A percentile compares a stretch with the other conserved stretches of the same genome.
Conservation (phyloP, 805 yeast species). For the Saccharomycopsis sp. region DNA sequence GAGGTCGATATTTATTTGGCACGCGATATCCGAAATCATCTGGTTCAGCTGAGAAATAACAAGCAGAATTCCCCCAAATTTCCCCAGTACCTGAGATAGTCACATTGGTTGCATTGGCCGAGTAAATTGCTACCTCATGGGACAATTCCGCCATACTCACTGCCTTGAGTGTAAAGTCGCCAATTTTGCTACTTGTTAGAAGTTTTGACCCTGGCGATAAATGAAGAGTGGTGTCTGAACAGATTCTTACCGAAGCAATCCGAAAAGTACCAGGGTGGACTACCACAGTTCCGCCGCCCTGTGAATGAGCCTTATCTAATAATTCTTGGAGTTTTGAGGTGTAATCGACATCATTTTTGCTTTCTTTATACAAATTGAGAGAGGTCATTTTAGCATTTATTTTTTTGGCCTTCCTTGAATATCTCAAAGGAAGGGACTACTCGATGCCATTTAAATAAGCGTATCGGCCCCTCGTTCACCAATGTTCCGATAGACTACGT, state of each 20-base stretch:
- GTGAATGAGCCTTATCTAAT: not conserved
- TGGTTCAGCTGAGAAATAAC: slow-evolving; percentile 6
- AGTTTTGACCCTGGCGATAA: slow-evolving; percentile 4
- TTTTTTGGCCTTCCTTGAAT: too few species aligned
- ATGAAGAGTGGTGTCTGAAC: slow-evolving; percentile 9
- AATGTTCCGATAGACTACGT: too few species aligned
- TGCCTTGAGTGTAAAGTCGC: not conserved
- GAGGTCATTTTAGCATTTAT: too few species aligned
- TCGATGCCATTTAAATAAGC: too few species aligned
- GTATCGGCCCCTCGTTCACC: too few species aligned
- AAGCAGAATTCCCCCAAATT: slow-evolving; percentile 8
- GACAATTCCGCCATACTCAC: slow-evolving; percentile 8
- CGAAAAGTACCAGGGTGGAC: slow-evolving; percentile 3
- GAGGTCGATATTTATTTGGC: slow-evolving; percentile 9
- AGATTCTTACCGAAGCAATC: slow-evolving; percentile 2
- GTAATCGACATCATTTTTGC: slow-evolving; percentile 2
- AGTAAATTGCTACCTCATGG: slow-evolving; percentile 6
- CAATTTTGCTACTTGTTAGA: slow-evolving; percentile 1
- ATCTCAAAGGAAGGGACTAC: too few species aligned
- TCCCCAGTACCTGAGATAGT: slow-evolving; percentile 9
- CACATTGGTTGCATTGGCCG: slow-evolving; percentile 2
- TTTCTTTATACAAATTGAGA: too few species aligned
- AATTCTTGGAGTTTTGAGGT: slow-evolving; percentile 3
- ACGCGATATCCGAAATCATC: slow-evolving; percentile 7
- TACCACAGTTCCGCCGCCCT: slow-evolving; percentile 7